phyloP scores from a whole-genome alignment of 257 asterid species.

The Plantago ovata region DNA sequence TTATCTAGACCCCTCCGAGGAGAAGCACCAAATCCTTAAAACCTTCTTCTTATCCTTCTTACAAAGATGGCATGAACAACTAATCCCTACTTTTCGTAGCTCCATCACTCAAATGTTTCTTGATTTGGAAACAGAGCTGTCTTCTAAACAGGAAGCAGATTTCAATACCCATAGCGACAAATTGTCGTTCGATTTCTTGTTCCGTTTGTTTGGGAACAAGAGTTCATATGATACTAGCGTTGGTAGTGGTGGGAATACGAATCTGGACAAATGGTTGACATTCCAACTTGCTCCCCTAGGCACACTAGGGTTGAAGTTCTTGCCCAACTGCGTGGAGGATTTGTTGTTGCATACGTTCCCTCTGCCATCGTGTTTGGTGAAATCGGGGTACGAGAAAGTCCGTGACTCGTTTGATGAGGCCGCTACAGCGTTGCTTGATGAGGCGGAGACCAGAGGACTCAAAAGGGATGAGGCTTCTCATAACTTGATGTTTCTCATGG shows the following conservation, averaged over 20 bases:
- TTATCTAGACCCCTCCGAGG: slow-evolving; percentile 39
- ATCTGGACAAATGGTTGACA: slow-evolving; percentile 30
- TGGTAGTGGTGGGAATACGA: slow-evolving; percentile 12
- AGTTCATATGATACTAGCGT: slow-evolving; percentile 23
- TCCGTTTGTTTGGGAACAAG: slow-evolving; percentile 19
- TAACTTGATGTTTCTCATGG: slow-evolving; percentile 30
- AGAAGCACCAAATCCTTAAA: slow-evolving; percentile 27
- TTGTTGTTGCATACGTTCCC: slow-evolving; percentile 31
- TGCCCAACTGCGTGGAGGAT: slow-evolving; percentile 34
- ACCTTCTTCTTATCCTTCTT: slow-evolving; percentile 7
- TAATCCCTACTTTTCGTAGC: slow-evolving; percentile 27
- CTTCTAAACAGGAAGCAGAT: slow-evolving; percentile 14
- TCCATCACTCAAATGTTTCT: slow-evolving; percentile 13
- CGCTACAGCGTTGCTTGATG: slow-evolving; percentile 22
- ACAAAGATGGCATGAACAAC: background rate
- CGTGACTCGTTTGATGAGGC: slow-evolving; percentile 14
- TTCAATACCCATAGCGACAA: slow-evolving; percentile 26
- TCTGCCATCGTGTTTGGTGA: slow-evolving; percentile 20
- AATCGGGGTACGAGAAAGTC: slow-evolving; percentile 24
- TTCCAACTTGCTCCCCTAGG: slow-evolving; percentile 31
- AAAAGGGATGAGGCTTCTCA: slow-evolving; percentile 33
- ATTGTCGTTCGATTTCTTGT: slow-evolving; percentile 28
- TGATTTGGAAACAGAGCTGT: slow-evolving; percentile 26
- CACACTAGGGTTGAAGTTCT: slow-evolving; percentile 26
- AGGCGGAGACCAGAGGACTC: slow-evolving; percentile 31